Evolutionary conservation across 345 rosid genomes (phyloP).

Genomic region (Linum tenue): DNA sequence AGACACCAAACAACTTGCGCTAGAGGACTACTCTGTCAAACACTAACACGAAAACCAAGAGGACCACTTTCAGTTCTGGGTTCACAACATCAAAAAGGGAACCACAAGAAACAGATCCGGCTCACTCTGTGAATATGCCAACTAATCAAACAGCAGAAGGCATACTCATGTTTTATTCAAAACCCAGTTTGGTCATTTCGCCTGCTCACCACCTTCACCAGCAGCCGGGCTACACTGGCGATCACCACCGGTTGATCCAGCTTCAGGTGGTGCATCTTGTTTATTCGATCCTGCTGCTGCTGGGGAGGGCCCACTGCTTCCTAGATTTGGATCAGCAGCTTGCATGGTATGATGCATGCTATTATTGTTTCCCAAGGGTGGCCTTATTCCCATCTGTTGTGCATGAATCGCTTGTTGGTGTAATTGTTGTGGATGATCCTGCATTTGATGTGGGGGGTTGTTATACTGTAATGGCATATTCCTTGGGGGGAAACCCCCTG

Average conservation of each 20-base stretch:
- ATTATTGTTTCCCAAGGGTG: constrained; percentile 39
- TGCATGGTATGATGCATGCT: constrained; percentile 42
- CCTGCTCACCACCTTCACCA: constrained; percentile 31
- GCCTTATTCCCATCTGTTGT: constrained; percentile 56
- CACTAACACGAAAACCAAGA: background rate
- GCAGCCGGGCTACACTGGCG: constrained; percentile 31
- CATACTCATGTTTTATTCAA: background rate
- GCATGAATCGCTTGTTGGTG: constrained; percentile 67
- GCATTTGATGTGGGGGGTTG: constrained; percentile 51
- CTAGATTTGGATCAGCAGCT: constrained; percentile 33
- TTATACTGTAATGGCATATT: constrained; percentile 48
- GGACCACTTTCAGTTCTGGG: constrained; percentile 1
- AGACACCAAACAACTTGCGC: background rate
- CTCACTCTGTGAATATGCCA: constrained; percentile 21
- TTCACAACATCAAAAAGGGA: background rate
- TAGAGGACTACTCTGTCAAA: background rate
- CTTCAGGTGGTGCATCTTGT: constrained; percentile 47
- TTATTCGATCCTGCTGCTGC: constrained; percentile 40
- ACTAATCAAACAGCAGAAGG: constrained; percentile 10
- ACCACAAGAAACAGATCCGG: background rate
- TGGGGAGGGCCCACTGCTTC: constrained; percentile 26
- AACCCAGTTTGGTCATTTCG: constrained; percentile 24
- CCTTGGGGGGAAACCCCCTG: constrained; percentile 37
- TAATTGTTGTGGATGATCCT: constrained; percentile 43
- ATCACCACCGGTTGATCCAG: constrained; percentile 31